Conservation (phyloP, 805 yeast species). For the Yarrowia osloensis region DNA sequence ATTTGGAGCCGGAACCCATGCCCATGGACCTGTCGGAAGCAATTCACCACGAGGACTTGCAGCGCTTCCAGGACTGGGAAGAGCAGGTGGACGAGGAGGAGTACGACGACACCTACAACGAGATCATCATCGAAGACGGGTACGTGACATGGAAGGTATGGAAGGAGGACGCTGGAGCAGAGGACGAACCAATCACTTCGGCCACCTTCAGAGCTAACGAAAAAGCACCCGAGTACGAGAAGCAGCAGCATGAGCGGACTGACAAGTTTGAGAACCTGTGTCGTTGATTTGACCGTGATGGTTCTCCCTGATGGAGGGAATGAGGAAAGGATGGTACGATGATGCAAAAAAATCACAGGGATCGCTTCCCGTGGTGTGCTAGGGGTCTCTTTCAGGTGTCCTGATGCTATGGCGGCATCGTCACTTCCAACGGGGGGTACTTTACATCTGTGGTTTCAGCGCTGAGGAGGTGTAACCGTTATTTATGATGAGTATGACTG, state of each 20-base stretch:
- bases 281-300: background rate
- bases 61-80: conserved; percentile 5
- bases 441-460: too few relatives aligned
- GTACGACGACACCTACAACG: conserved; percentile 18
- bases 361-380: too few relatives aligned
- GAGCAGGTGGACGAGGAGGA: conserved; percentile 23
- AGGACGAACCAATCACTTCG: background rate
- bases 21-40: conserved; percentile 16
- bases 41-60: conserved; percentile 9
- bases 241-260: conserved; percentile 7
- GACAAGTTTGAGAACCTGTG: background rate
- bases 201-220: conserved; percentile 3
- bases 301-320: too few relatives aligned
- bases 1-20: conserved; percentile 16
- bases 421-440: too few relatives aligned
- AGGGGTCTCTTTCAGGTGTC: too few relatives aligned
- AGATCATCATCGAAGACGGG: background rate
- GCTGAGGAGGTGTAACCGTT: background rate
- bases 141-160: conserved; percentile 8
- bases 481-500: background rate
- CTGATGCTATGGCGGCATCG: too few relatives aligned
- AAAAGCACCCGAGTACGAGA: conserved; percentile 11
- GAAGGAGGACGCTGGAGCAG: conserved; percentile 11
- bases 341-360: too few relatives aligned
- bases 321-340: too few relatives aligned